Conservation (phyloP, 2,329 filamentous ascomycete genomes). For the Nothopassalora personata region DNA sequence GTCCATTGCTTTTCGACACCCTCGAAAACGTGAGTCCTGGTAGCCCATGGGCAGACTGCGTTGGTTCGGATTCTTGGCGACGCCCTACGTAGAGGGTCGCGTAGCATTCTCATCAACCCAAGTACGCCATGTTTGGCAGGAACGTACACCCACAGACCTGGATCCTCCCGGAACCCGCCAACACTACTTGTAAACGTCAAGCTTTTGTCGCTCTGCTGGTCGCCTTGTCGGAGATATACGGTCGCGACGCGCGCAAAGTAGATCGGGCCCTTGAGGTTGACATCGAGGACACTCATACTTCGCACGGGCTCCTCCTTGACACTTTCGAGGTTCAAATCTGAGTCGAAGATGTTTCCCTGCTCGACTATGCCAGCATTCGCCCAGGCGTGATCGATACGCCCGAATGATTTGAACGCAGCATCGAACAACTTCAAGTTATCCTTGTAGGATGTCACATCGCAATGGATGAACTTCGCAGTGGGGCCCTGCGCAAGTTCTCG, state of each 20-base stretch:
- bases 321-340: constrained; percentile 38
- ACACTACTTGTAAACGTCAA: constrained; percentile 43
- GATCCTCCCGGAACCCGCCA: constrained; percentile 46
- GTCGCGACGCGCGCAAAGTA: constrained; percentile 47
- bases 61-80: constrained; percentile 38
- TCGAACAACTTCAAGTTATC: constrained; percentile 46
- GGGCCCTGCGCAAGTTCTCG: constrained; percentile 18
- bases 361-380: constrained; percentile 45
- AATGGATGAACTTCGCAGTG: constrained; percentile 36
- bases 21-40: constrained; percentile 35
- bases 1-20: constrained; percentile 36
- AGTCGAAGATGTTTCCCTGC: constrained; percentile 42
- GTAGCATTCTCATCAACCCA: constrained; percentile 45
- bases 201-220: constrained; percentile 36
- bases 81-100: constrained; percentile 32
- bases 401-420: constrained; percentile 40
- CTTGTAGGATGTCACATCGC: constrained; percentile 45
- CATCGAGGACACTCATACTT: constrained; percentile 9
- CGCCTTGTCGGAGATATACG: constrained; percentile 45
- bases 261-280: constrained; percentile 39
- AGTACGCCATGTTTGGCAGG: constrained; percentile 49
- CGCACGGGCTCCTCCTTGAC: constrained; percentile 35
- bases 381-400: constrained; percentile 46
- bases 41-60: constrained; percentile 44
- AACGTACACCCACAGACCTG: constrained; percentile 45